Conservation (phyloP, 768 basidiomycete genomes). For the Nidularia sp. region DNA sequence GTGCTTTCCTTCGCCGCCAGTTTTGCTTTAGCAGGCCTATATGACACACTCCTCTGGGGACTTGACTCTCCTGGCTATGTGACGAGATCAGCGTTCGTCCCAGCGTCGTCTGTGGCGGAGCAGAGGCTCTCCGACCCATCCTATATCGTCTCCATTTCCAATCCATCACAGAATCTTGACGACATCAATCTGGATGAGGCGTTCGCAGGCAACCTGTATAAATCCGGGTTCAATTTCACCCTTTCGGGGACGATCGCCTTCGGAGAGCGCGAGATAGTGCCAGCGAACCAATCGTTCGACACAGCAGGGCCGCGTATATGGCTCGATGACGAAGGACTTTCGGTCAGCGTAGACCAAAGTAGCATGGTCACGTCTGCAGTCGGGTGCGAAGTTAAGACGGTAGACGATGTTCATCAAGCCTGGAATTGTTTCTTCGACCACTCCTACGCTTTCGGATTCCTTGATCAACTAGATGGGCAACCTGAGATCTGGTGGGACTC, state of each 20-base stretch:
- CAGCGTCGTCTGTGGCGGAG: conserved; percentile 1
- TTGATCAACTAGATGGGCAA: conserved; percentile 5
- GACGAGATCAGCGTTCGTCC: conserved; percentile 1
- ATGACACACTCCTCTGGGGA: conserved; percentile 16
- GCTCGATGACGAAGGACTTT: conserved; percentile 13
- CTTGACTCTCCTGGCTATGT: conserved; percentile 15
- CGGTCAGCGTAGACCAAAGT: conserved; percentile 7
- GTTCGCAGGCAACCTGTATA: conserved; percentile 9
- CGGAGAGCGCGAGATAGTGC: conserved; percentile 3
- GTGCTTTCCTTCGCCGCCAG: conserved; percentile 8
- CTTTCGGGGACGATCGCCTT: conserved; percentile 6
- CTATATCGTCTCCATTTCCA: conserved; percentile 8
- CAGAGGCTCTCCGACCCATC: conserved; percentile 8
- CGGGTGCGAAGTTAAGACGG: not conserved
- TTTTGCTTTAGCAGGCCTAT: conserved; percentile 7
- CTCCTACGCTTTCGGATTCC: conserved; percentile 1
- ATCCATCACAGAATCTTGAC: conserved; percentile 5
- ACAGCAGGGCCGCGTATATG: conserved; percentile 9
- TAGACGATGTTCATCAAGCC: not conserved
- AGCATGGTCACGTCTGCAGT: conserved; percentile 2
- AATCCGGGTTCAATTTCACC: conserved; percentile 11
- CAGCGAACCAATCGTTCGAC: not conserved
- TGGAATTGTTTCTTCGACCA: conserved; percentile 8
- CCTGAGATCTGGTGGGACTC: conserved; percentile 12
- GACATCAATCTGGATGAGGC: conserved; percentile 10